phyloP scores from a whole-genome alignment of 257 asterid genomes.

The Lithospermum erythrorhizon region DNA sequence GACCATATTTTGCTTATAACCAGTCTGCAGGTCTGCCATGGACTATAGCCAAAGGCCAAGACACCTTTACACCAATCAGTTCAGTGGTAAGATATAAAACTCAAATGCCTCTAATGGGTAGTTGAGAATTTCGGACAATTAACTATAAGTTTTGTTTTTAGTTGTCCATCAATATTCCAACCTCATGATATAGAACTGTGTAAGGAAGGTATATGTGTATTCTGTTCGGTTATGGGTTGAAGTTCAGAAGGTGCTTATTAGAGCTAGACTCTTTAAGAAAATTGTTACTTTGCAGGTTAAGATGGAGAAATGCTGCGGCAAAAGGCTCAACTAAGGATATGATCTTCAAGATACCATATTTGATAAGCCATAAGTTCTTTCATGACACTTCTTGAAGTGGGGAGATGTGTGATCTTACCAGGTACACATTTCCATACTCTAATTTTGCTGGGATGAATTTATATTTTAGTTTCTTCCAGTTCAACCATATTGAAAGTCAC shows the following conservation, averaged over 20 bases:
- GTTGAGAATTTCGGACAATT: background rate
- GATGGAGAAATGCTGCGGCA: conserved; percentile 86
- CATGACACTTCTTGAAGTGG: conserved; percentile 90
- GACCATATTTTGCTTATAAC: conserved; percentile 14
- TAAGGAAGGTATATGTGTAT: conserved; percentile 47
- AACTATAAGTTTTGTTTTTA: conserved; percentile 20
- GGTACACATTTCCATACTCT: conserved; percentile 32
- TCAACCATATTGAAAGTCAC: background rate
- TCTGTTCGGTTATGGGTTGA: background rate
- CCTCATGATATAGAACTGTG: conserved; percentile 85
- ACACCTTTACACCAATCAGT: conserved; percentile 97
- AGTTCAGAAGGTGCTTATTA: background rate
- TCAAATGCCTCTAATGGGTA: background rate
- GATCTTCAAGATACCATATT: conserved; percentile 91
- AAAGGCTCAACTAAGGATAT: conserved; percentile 82
- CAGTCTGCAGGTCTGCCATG: conserved; percentile 99
- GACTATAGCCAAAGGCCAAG: conserved; percentile 96
- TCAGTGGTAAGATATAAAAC: conserved; percentile 56
- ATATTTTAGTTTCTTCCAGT: background rate
- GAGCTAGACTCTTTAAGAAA: background rate
- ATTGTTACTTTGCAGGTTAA: conserved; percentile 43
- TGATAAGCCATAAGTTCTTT: conserved; percentile 94
- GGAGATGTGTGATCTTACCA: conserved; percentile 83
- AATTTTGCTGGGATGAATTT: background rate
- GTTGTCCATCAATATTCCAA: conserved; percentile 70